Base-by-base conservation (phyloP, 2,329 filamentous ascomycete species). In the Penicillium sp. region DNA sequence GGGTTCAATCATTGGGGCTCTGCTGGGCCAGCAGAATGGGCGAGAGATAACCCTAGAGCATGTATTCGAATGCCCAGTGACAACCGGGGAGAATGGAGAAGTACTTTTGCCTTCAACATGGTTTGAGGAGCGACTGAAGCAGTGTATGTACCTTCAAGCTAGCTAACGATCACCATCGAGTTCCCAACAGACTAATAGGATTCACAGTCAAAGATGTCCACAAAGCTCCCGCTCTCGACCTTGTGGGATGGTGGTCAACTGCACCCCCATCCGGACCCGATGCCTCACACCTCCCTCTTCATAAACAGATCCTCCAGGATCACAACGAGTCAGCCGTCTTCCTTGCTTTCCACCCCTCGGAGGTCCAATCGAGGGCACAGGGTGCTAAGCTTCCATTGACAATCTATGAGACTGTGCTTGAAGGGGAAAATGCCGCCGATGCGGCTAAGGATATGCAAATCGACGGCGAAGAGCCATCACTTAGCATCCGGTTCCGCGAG, bases 201-300 rank as follows among this genome's bases (percentile, higher is more conserved):
- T 33, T 13, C n/a, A 65, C 67, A 96, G 92, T 96, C 86, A 91
- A 89, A 79, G 88, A 90, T 67, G 94, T 97, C 4, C 92, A 97
- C 80, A 95, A 93, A 77, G 86, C 86, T 56, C 92, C 92, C 7
- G 84, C 88, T 30, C 88, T 98, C 54, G 91, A 93, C 68, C 84
- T 98, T 57, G 92, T 98, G 54, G 95, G 93, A 71, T 97, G 92
- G 92, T 97, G 94, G 79, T 93, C 93, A 3, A 84, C 94, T 10
- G 84, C 93, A 56, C 86, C 91, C 44, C 80, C 86, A 13, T 83
- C 85, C 42, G 94, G 93, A 3, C 95, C 95, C 15, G 75, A 89
- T 75, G 70, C 82, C 68, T 72, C 86, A 74, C 80, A 90, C 73
- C 83, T 96, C 13, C 86, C 90, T 3, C 87, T 97, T 55, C 91